phyloP scores from a whole-genome alignment of 164 flowering plant genomes.

The Macadamia integrifolia region DNA sequence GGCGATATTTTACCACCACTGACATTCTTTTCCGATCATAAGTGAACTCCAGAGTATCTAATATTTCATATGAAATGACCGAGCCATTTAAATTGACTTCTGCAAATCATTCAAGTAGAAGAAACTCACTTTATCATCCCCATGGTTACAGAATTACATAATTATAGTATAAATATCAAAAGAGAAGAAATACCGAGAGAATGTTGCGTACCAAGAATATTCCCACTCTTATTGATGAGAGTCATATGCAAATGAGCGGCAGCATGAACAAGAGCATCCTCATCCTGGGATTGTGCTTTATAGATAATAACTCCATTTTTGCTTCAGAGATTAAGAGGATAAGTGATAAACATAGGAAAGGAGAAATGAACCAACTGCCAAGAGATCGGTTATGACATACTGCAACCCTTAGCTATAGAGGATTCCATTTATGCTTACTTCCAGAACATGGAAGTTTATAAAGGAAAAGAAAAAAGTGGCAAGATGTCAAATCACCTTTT shows the following conservation, averaged over 20 bases:
- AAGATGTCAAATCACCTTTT: conserved; percentile 45
- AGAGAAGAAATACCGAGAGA: background rate
- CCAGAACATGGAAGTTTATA: background rate
- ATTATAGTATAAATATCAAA: conserved; percentile 1
- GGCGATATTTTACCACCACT: conserved; percentile 68
- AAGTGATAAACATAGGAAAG: background rate
- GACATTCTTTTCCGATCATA: conserved; percentile 99
- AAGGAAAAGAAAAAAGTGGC: background rate
- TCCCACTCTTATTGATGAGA: conserved; percentile 54
- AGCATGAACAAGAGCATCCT: conserved; percentile 97
- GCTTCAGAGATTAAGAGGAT: conserved; percentile 29
- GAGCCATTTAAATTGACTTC: conserved; percentile 68
- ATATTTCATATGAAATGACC: conserved; percentile 54
- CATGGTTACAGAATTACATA: background rate
- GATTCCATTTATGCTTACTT: background rate
- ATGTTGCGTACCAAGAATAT: conserved; percentile 55
- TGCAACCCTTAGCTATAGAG: background rate
- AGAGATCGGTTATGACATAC: background rate
- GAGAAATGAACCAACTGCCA: background rate
- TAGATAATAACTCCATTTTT: conserved; percentile 66
- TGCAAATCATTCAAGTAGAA: conserved; percentile 30
- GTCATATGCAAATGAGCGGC: conserved; percentile 85
- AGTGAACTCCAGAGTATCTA: conserved; percentile 94
- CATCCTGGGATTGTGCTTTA: conserved; percentile 99
- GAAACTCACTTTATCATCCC: conserved; percentile 10